Base-by-base conservation (phyloP, 2,329 filamentous ascomycete species). In the Xylaria sp. region DNA sequence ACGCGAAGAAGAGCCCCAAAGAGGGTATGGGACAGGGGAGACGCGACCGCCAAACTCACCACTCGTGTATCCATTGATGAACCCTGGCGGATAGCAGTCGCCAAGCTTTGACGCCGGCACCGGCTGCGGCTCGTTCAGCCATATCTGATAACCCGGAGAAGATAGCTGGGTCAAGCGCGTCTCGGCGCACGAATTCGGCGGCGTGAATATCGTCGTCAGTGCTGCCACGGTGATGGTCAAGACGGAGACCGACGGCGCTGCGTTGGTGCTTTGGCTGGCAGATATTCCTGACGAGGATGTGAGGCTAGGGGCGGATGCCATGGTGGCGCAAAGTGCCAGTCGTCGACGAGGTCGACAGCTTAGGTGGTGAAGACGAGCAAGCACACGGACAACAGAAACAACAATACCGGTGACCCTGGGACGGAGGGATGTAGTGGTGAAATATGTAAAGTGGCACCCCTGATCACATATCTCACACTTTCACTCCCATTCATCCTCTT, bases 121-220 rank as follows among this genome's bases (percentile, higher is more conserved):
- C 1, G 55, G 59, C 17, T 59, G 50, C 2, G 61, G 61, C 18
- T 63, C 61, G 44, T 63, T 62, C 37, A 63, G 24, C 61, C 61
- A 63, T 9, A 61, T 43, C 29, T 57, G 29, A 40, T 60, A 62
- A 4, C 56, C 61, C 17, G 59, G 56, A 9, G 59, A 60, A 21
- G 61, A 51, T 7, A 63, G 42, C 43, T 58, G 59, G 1, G 56
- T 62, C 21, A 63, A 52, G 5, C 49, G 56, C 48, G 50, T 54
- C 20, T 60, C 52, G 7, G 19, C 44, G 26, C 61, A 63, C 29
- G 56, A 54, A 17, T 54, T 20, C 39, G 61, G 59, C 29, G 59
- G 59, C 1, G 59, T 62, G 26, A 63, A 63, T 4, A 52, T 60
- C 2, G 56, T 58, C 24, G 61, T 62, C 11, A 63, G 47, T 4